phyloP scores from a whole-genome alignment of 164 flowering plant species.

The Tinospora cordifolia region DNA sequence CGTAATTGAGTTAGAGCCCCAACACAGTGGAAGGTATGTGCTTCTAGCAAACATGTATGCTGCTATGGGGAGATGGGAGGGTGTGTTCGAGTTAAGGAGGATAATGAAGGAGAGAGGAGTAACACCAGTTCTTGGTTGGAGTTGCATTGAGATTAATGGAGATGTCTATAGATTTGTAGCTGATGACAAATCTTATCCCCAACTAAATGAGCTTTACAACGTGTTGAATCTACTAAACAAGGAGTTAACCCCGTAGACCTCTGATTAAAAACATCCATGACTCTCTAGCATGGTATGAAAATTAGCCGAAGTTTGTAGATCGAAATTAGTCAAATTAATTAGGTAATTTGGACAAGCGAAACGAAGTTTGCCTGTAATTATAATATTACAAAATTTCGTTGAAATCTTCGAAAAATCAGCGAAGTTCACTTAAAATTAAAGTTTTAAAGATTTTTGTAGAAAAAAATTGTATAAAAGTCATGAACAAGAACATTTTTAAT shows the following conservation, averaged over 20 bases:
- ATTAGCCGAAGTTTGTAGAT: too few species aligned
- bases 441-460: too few species aligned
- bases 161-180: slow-evolving; percentile 22
- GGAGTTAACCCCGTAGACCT: slow-evolving; percentile 7
- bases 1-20: slow-evolving; percentile 17
- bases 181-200: slow-evolving; percentile 12
- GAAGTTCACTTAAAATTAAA: too few species aligned
- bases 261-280: not conserved
- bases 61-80: slow-evolving; percentile 19
- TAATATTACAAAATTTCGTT: too few species aligned
- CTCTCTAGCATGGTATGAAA: too few species aligned
- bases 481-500: too few species aligned
- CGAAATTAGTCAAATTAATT: too few species aligned
- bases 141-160: slow-evolving; percentile 24
- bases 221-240: slow-evolving; percentile 13
- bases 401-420: too few species aligned
- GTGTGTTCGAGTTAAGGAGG: slow-evolving; percentile 20
- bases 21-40: slow-evolving; percentile 23
- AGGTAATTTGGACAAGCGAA: too few species aligned
- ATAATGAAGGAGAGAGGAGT: slow-evolving; percentile 22
- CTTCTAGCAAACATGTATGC: slow-evolving; percentile 24
- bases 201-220: slow-evolving; percentile 8
- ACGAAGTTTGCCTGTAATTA: too few species aligned
- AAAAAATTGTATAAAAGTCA: too few species aligned
- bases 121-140: slow-evolving; percentile 18